phyloP scores from a whole-genome alignment of 139 green algal species.

The Gonium pectorale region DNA sequence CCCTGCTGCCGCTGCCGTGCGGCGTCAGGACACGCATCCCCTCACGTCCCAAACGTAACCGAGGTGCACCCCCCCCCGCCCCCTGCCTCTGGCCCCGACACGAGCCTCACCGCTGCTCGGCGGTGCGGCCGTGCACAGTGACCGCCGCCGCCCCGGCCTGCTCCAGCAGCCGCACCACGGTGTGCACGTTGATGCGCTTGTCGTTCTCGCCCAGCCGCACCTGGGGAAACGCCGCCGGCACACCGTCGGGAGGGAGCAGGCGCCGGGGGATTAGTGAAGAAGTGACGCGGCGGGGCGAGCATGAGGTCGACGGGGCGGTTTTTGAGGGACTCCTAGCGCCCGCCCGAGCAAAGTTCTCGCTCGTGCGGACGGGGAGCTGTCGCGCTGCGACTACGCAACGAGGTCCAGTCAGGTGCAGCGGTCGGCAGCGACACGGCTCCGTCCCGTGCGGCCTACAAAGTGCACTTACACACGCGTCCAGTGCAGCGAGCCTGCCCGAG shows the following conservation, averaged over 20 bases:
- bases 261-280: neutral
- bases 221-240: neutral
- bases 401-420: neutral
- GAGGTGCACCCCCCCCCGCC: neutral
- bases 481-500: neutral
- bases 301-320: neutral
- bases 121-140: slow-evolving; percentile 89
- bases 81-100: neutral
- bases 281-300: neutral
- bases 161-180: slow-evolving; percentile 70
- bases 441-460: neutral
- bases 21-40: neutral
- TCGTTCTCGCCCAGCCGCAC: slow-evolving; percentile 66
- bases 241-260: neutral
- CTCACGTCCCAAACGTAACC: neutral
- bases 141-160: slow-evolving; percentile 80
- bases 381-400: neutral
- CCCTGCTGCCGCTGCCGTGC: neutral
- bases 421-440: neutral
- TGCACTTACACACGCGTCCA: neutral
- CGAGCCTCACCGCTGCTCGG: slow-evolving; percentile 75
- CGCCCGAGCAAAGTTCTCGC: too few relatives aligned
- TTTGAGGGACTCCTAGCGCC: too few relatives aligned
- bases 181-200: slow-evolving; percentile 74
- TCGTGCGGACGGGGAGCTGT: too few relatives aligned